Evolutionary conservation across 352 stramenopile species (phyloP).

Genomic region (Pythium aristosporum): DNA sequence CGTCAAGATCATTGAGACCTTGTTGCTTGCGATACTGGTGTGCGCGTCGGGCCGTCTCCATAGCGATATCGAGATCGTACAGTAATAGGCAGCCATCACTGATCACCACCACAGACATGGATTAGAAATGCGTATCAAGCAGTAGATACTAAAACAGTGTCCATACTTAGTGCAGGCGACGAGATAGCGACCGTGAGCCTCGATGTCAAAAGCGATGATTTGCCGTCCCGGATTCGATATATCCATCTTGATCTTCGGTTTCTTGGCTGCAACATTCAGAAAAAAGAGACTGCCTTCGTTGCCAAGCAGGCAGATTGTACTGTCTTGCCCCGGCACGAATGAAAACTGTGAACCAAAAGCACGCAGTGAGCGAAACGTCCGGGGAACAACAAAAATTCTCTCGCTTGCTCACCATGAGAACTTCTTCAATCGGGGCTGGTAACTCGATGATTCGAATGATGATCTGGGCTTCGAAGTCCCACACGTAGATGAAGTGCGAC

Average conservation of each 20-base stretch:
- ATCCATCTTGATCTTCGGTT: slow-evolving; percentile 73
- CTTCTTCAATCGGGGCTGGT: slow-evolving; percentile 62
- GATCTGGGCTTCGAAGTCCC: slow-evolving; percentile 81
- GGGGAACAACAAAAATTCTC: neutral
- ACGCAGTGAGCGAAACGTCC: neutral
- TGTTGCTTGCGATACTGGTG: slow-evolving; percentile 40
- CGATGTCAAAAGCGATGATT: slow-evolving; percentile 68
- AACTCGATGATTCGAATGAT: slow-evolving; percentile 87
- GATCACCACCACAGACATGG: slow-evolving; percentile 3
- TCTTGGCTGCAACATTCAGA: slow-evolving; percentile 61
- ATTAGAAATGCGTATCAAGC: neutral
- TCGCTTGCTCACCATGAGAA: slow-evolving; percentile 44
- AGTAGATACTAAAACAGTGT: neutral
- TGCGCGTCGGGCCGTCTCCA: slow-evolving; percentile 48
- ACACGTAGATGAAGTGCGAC: slow-evolving; percentile 81
- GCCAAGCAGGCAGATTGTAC: slow-evolving; percentile 64
- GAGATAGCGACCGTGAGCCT: slow-evolving; percentile 69
- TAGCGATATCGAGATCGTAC: slow-evolving; percentile 79
- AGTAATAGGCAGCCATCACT: slow-evolving; percentile 79
- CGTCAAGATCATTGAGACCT: slow-evolving; percentile 43
- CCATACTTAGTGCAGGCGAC: slow-evolving; percentile 62
- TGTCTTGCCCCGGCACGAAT: slow-evolving; percentile 59
- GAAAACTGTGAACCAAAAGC: slow-evolving; percentile 38
- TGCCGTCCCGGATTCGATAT: slow-evolving; percentile 53
- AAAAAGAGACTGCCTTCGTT: slow-evolving; percentile 73